Evolutionary conservation across 202 grass and related monocot species (phyloP).

Genomic region (Dendrocalamus latiflorus): DNA sequence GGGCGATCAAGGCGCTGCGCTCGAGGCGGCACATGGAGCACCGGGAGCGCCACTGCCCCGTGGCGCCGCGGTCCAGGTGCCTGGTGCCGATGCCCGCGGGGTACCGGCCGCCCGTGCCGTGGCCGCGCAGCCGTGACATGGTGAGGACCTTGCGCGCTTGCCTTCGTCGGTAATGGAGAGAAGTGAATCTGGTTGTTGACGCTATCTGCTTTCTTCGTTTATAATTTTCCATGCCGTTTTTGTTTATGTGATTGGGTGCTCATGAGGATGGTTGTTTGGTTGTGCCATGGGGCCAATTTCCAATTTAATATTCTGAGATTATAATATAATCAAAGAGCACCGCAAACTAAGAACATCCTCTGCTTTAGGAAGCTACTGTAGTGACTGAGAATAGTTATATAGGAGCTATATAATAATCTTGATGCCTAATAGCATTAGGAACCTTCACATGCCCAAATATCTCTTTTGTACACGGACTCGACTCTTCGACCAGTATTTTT

Average conservation of each 20-base stretch:
- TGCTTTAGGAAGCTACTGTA: conserved; percentile 4
- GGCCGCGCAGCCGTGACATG: conserved; percentile 94
- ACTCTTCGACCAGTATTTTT: neutral
- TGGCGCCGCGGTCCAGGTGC: conserved; percentile 38
- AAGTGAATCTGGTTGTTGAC: conserved; percentile 16
- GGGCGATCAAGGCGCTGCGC: conserved; percentile 78
- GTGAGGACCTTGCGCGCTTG: conserved; percentile 47
- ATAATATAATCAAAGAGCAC: neutral
- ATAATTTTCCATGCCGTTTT: neutral
- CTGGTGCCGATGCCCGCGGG: conserved; percentile 53
- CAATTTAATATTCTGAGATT: neutral
- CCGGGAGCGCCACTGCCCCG: conserved; percentile 85
- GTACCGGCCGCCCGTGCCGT: conserved; percentile 60
- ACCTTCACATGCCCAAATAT: neutral
- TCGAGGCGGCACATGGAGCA: conserved; percentile 89
- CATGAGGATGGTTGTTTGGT: neutral
- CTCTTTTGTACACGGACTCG: neutral
- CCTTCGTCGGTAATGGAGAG: conserved; percentile 46
- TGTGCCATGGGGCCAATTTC: neutral
- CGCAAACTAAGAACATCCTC: neutral
- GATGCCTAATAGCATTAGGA: neutral
- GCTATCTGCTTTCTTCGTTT: neutral
- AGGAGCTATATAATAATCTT: neutral
- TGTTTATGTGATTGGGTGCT: neutral
- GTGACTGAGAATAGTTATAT: neutral